These are phyloP conservation scores for Bruguiera gymnorhiza DNA, from an alignment of 345 rosid genomes.

Conservation along the genomic window DNA sequence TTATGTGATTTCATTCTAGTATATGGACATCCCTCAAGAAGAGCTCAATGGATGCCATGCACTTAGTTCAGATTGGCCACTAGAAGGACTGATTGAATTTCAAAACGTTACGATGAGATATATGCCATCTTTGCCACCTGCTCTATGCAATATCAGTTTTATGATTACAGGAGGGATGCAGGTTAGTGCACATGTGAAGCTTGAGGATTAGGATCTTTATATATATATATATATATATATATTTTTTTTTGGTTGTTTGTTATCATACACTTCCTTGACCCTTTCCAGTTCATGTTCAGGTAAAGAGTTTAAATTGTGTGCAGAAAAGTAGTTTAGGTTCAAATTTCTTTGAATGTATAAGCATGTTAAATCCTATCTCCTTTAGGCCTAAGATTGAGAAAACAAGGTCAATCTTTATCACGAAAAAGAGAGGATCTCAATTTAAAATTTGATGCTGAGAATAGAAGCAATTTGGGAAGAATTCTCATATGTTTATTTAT, in stretches of 20 bases:
- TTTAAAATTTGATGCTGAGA: background rate
- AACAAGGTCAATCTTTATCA: background rate
- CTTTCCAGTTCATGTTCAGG: background rate
- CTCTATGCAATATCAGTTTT: conserved; percentile 53
- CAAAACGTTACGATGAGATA: conserved; percentile 78
- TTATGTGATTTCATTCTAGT: conserved; percentile 39
- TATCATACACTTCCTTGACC: background rate
- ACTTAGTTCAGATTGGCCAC: conserved; percentile 62
- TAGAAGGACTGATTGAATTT: conserved; percentile 64
- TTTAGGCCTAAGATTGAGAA: background rate
- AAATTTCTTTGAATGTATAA: background rate
- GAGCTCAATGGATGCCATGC: conserved; percentile 46
- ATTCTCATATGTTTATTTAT: no score
- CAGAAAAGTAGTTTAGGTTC: background rate
- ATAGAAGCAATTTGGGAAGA: background rate
- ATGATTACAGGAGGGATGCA: conserved; percentile 64
- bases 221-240: no score
- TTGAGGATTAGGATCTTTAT: background rate
- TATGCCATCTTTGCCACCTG: conserved; percentile 66
- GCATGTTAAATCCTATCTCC: background rate
- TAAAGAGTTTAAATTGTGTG: background rate
- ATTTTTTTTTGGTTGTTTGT: no score
- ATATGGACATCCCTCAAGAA: conserved; percentile 90
- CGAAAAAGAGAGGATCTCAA: background rate
- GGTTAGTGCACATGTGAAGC: conserved; percentile 34